These are phyloP conservation scores for Amphirosellinia nigrospora DNA, from an alignment of 495 filamentous ascomycete genomes.

Conservation along the genomic window DNA sequence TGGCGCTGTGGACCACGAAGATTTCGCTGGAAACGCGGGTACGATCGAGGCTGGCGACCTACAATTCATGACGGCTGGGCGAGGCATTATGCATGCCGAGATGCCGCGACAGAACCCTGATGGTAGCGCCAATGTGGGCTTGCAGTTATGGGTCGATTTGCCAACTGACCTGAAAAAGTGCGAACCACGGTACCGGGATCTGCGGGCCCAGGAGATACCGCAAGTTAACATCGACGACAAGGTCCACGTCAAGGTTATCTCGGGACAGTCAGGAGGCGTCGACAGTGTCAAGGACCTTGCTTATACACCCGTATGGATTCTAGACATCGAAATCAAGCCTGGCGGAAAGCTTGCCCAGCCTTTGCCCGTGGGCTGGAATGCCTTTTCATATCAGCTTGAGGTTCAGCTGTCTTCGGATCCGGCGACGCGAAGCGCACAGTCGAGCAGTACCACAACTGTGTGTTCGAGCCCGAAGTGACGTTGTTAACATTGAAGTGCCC, in stretches of 20 bases:
- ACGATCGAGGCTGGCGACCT: constrained; percentile 85
- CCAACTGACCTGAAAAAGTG: constrained; percentile 80
- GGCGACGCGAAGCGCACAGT: constrained; percentile 63
- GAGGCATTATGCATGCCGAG: constrained; percentile 94
- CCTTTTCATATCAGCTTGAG: constrained; percentile 82
- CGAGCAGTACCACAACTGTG: constrained; percentile 82
- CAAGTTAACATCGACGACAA: constrained; percentile 68
- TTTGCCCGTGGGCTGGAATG: constrained; percentile 85
- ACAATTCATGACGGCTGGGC: constrained; percentile 97
- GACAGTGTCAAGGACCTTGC: constrained; percentile 88
- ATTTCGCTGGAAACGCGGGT: constrained; percentile 88
- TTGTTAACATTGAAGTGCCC: constrained; percentile 70
- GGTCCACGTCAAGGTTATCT: constrained; percentile 87
- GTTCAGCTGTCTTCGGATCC: constrained; percentile 70
- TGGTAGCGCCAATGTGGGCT: constrained; percentile 79
- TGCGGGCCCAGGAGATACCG: constrained; percentile 79
- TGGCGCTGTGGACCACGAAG: constrained; percentile 92
- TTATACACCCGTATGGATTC: constrained; percentile 93
- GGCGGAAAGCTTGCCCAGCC: constrained; percentile 76
- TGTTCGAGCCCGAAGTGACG: constrained; percentile 85
- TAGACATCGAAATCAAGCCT: constrained; percentile 83
- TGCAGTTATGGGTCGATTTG: constrained; percentile 96
- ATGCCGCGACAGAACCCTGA: constrained; percentile 86
- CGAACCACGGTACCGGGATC: constrained; percentile 91
- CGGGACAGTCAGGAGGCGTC: constrained; percentile 79